Evolutionary conservation across 208 protist genomes (phyloP).

Genomic region (Trypanosoma avium): DNA sequence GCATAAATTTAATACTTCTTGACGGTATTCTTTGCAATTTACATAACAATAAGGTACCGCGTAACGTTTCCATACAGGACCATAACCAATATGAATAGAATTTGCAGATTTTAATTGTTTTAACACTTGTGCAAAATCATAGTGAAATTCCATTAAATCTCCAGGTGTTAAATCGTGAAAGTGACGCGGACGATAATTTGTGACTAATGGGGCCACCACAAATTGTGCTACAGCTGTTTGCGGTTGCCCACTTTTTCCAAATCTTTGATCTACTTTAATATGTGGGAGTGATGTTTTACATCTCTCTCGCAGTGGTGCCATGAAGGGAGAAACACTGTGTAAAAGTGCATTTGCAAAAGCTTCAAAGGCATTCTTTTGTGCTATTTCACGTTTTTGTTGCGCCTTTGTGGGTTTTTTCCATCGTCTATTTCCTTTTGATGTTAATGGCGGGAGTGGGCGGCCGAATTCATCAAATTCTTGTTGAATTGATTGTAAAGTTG

Average conservation of each 20-base stretch:
- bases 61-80: slow-evolving; percentile 84
- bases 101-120: slow-evolving; percentile 51
- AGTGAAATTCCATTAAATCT: slow-evolving; percentile 88
- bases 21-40: slow-evolving; percentile 69
- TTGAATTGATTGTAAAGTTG: neutral
- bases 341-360: slow-evolving; percentile 84
- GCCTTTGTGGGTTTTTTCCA: slow-evolving; percentile 87
- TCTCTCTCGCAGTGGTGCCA: slow-evolving; percentile 70
- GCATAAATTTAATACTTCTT: slow-evolving; percentile 80
- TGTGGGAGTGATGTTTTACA: slow-evolving; percentile 82
- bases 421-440: slow-evolving; percentile 61
- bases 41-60: slow-evolving; percentile 83
- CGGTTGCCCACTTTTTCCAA: slow-evolving; percentile 81
- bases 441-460: slow-evolving; percentile 47
- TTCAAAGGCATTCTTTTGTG: slow-evolving; percentile 87
- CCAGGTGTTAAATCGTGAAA: slow-evolving; percentile 87
- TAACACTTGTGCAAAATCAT: slow-evolving; percentile 80
- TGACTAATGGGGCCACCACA: slow-evolving; percentile 80
- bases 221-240: slow-evolving; percentile 87
- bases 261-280: slow-evolving; percentile 88
- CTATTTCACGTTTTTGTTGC: slow-evolving; percentile 77
- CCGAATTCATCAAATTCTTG: slow-evolving; percentile 29
- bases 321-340: slow-evolving; percentile 86
- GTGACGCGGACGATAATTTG: slow-evolving; percentile 85
- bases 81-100: slow-evolving; percentile 75